Evolutionary conservation across 176 grass and related monocot genomes (phyloP).

Genomic region (Canna indica): DNA sequence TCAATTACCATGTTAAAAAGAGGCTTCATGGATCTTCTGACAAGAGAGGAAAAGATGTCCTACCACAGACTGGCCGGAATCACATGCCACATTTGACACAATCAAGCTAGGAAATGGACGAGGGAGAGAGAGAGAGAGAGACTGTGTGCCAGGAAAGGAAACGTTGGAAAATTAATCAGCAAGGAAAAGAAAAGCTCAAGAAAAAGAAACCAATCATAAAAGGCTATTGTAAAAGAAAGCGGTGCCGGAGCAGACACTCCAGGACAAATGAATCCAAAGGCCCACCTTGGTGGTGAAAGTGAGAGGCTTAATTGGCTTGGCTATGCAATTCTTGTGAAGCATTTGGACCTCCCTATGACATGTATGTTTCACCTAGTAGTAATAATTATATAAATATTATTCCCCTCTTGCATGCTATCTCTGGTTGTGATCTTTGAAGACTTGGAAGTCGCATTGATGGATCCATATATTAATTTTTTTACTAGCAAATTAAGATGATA

Average conservation of each 20-base stretch:
- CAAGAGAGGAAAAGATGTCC: too few species aligned
- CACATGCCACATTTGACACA: too few species aligned
- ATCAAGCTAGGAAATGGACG: too few species aligned
- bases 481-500: too few species aligned
- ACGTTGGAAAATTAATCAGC: not conserved
- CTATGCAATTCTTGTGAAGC: not conserved
- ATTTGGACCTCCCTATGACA: not conserved
- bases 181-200: not conserved
- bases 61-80: too few species aligned
- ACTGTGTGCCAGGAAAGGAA: not conserved
- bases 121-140: not conserved
- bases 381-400: not conserved
- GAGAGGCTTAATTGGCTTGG: not conserved
- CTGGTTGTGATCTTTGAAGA: not conserved
- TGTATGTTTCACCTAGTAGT: too few species aligned
- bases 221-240: not conserved
- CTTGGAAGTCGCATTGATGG: not conserved
- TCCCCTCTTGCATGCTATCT: not conserved
- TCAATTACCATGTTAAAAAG: too few species aligned
- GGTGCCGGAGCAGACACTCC: not conserved
- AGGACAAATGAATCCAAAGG: not conserved
- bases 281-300: not conserved
- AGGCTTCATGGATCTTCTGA: too few species aligned
- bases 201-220: not conserved
- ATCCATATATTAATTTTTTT: too few species aligned